Evolutionary conservation across 2,329 filamentous ascomycete species (phyloP), one percentile per base, ranked within the genome.

Genomic region (Rosellinia necatrix): DNA sequence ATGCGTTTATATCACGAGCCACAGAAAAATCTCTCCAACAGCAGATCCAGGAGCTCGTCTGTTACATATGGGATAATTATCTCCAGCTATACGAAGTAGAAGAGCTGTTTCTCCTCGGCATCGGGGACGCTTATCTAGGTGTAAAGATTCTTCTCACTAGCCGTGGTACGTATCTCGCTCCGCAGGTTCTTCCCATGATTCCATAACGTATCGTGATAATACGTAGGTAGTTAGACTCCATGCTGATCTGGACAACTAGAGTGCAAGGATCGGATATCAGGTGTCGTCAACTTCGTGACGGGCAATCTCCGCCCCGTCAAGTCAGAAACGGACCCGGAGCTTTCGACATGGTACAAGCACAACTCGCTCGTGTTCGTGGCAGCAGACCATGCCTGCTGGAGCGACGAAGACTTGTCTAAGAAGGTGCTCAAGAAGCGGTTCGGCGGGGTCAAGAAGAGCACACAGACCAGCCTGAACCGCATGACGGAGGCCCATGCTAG

Each of bases 31-130:
- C 72, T 1, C 68, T 85, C 6, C 80, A 88, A 59, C 77, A 79
- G 51, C 83, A 84, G 71, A 86, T 84, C 0, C 85, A 89, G 59
- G 87, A 93, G 58, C 77, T 97, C 9, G 85, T 93, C 4, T 86
- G 83, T 58, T 97, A 96, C 68, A 78, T 99, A 12, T 99, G 94
- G 94, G 92, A 97, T 66, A 99, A 99, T 69, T 97, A 97, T 68
- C 85, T 99, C 17, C 90, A 96, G 77, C 80, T 90, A 27, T 86
- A 87, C 47, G 82, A 90, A 2, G 79, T 83, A 0, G 85, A 87
- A 5, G 85, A 93, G 49, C 84, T 97, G 13, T 90, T 96, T 69
- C 78, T 99, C 19, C 80, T 99, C 69, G 93, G 94, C 0, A 85
- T 96, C 1, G 94, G 94, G n/a, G 88, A 91, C 65, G 90, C 94